These are phyloP conservation scores for Plasmodium vinckei DNA, from an alignment of 169 alveolate species.

Conservation along the genomic window DNA sequence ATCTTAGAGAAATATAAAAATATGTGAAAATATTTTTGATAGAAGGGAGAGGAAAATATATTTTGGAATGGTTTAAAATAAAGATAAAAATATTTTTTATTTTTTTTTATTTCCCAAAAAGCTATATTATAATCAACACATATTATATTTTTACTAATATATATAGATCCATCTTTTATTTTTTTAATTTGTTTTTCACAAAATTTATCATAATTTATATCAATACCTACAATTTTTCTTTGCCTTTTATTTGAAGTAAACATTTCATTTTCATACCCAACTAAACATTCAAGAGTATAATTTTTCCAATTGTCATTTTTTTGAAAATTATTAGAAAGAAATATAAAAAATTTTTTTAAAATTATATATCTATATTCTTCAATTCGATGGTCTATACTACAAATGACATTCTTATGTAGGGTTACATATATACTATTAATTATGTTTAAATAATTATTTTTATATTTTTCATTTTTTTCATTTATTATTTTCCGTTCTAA, in stretches of 20 bases:
- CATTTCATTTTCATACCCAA: slow-evolving; percentile 38
- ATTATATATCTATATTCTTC: slow-evolving; percentile 46
- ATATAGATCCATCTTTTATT: slow-evolving; percentile 10
- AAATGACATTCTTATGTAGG: slow-evolving; percentile 31
- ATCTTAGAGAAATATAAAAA: slow-evolving; percentile 34
- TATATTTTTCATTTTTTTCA: slow-evolving; percentile 25
- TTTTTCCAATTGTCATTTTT: slow-evolving; percentile 4
- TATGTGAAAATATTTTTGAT: slow-evolving; percentile 56
- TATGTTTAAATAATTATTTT: slow-evolving; percentile 32
- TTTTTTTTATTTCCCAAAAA: slow-evolving; percentile 42
- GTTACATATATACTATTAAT: slow-evolving; percentile 59
- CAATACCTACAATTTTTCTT: not conserved
- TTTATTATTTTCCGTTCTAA: slow-evolving; percentile 9
- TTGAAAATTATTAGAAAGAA: not conserved
- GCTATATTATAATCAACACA: slow-evolving; percentile 44
- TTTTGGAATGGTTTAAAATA: slow-evolving; percentile 46
- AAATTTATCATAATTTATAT: not conserved
- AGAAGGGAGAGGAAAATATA: slow-evolving; percentile 22
- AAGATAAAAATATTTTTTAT: slow-evolving; percentile 4
- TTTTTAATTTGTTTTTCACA: slow-evolving; percentile 11
- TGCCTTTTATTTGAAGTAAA: not conserved
- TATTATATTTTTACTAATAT: slow-evolving; percentile 38
- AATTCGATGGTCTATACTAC: slow-evolving; percentile 30
- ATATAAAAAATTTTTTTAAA: slow-evolving; percentile 26
- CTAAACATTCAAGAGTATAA: slow-evolving; percentile 21